phyloP scores from a whole-genome alignment of 2,329 filamentous ascomycete species.

The Ambrosiella xylebori region DNA sequence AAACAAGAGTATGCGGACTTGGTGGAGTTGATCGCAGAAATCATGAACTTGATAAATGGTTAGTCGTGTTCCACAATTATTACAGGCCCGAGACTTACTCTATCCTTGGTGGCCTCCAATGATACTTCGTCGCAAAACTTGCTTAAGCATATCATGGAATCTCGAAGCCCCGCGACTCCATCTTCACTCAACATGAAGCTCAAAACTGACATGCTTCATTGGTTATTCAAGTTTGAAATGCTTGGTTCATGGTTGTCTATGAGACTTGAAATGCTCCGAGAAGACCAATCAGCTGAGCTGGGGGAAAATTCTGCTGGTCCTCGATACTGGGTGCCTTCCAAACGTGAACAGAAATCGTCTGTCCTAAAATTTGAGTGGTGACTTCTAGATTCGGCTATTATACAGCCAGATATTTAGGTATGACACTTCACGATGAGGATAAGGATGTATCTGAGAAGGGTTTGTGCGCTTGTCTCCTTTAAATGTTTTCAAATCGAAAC shows the following conservation, averaged over 20 bases:
- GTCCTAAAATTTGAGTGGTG: background rate
- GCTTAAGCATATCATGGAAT: slow-evolving; percentile 54
- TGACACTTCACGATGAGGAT: background rate
- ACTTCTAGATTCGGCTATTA: background rate
- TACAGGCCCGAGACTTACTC: slow-evolving; percentile 27
- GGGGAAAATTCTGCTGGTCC: background rate
- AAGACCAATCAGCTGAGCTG: background rate
- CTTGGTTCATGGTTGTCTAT: too few relatives aligned
- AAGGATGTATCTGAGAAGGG: background rate
- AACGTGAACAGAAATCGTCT: background rate
- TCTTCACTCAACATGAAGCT: slow-evolving; percentile 60
- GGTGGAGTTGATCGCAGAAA: slow-evolving; percentile 63
- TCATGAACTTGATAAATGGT: slow-evolving; percentile 37
- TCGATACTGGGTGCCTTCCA: background rate
- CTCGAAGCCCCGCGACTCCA: slow-evolving; percentile 51
- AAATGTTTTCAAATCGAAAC: too few relatives aligned
- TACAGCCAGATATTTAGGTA: background rate
- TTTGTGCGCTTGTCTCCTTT: too few relatives aligned
- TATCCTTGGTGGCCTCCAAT: slow-evolving; percentile 53
- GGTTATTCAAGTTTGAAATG: too few relatives aligned
- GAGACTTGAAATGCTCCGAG: background rate
- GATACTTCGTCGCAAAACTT: slow-evolving; percentile 70
- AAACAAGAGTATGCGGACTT: slow-evolving; percentile 66
- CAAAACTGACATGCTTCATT: slow-evolving; percentile 37
- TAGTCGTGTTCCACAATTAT: slow-evolving; percentile 16